phyloP scores from a whole-genome alignment of 345 rosid species.

The Eucalyptus shirleyi region DNA sequence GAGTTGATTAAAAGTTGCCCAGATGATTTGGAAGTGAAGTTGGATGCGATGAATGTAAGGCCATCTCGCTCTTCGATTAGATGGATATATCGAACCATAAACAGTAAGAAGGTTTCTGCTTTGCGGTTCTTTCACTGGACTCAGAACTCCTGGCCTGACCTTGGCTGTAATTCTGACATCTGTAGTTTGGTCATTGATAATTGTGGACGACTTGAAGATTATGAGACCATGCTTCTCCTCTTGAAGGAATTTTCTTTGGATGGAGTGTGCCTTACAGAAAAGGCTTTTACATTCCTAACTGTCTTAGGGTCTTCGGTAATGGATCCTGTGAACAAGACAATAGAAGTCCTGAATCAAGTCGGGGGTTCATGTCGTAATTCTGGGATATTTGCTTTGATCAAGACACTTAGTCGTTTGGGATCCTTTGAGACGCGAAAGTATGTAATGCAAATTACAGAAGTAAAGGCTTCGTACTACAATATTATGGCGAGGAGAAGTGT shows the following conservation, averaged over 20 bases:
- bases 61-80: slow-evolving; percentile 6
- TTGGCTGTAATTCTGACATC: slow-evolving; percentile 5
- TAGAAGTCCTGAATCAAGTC: slow-evolving; percentile 16
- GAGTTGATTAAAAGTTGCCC: slow-evolving; percentile 6
- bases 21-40: slow-evolving; percentile 13
- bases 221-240: slow-evolving; percentile 5
- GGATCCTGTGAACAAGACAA: slow-evolving; percentile 6
- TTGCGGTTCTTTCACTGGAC: slow-evolving; percentile 32
- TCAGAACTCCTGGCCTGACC: slow-evolving; percentile 3
- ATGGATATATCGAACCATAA: slow-evolving; percentile 12
- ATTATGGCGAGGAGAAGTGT: slow-evolving; percentile 19
- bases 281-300: slow-evolving; percentile 29
- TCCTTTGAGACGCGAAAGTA: slow-evolving; percentile 22
- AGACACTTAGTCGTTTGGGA: slow-evolving; percentile 14
- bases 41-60: slow-evolving; percentile 11
- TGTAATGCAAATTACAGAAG: slow-evolving; percentile 17
- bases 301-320: neutral
- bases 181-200: slow-evolving; percentile 38
- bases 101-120: slow-evolving; percentile 16
- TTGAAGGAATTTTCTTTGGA: slow-evolving; percentile 8
- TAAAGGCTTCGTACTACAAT: slow-evolving; percentile 15
- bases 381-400: slow-evolving; percentile 26
- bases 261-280: slow-evolving; percentile 7
- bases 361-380: slow-evolving; percentile 20
- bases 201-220: slow-evolving; percentile 36